phyloP scores from a whole-genome alignment of 805 yeast genomes.

The Candida ovalis region DNA sequence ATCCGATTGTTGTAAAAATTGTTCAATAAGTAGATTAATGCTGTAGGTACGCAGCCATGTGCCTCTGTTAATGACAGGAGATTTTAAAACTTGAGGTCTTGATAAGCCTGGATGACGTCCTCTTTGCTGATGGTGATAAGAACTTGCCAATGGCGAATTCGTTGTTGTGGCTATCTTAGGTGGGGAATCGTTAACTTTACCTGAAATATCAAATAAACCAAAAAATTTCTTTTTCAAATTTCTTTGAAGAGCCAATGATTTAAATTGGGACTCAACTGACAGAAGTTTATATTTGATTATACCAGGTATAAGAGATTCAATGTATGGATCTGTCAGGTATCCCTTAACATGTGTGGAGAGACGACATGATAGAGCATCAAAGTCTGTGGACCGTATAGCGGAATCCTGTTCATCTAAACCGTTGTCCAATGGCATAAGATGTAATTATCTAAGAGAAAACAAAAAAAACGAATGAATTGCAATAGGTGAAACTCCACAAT shows the following conservation, averaged over 20 bases:
- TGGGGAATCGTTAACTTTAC: background rate
- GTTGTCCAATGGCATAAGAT: background rate
- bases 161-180: background rate
- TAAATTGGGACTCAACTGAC: slow-evolving; percentile 36
- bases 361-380: slow-evolving; percentile 69
- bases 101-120: background rate
- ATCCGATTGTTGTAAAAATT: slow-evolving; percentile 34
- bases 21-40: slow-evolving; percentile 44
- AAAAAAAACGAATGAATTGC: background rate
- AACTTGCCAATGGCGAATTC: background rate
- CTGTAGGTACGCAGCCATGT: slow-evolving; percentile 58
- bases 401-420: slow-evolving; percentile 1
- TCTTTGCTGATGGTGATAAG: background rate
- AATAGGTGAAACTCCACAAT: background rate
- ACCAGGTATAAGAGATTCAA: slow-evolving; percentile 33
- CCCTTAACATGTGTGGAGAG: slow-evolving; percentile 45
- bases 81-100: slow-evolving; percentile 28
- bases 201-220: slow-evolving; percentile 23
- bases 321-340: slow-evolving; percentile 42
- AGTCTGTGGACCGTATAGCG: slow-evolving; percentile 45
- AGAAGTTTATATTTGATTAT: slow-evolving; percentile 36
- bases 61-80: slow-evolving; percentile 70
- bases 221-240: slow-evolving; percentile 36
- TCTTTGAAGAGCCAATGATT: slow-evolving; percentile 30
- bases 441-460: background rate